phyloP scores from a whole-genome alignment of 768 basidiomycete species.

The Phylloporus sp. region DNA sequence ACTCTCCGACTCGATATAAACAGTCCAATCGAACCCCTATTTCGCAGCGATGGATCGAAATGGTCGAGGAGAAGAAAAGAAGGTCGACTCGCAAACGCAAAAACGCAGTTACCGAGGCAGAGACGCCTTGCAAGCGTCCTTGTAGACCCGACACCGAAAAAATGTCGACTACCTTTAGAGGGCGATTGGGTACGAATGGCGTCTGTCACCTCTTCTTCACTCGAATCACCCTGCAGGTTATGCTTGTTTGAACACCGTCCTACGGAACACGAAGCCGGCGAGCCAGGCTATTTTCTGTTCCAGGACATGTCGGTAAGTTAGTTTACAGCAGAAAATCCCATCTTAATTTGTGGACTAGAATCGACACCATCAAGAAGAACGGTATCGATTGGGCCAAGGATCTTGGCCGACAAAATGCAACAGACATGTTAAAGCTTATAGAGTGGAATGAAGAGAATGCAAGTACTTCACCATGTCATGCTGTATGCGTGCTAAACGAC shows the following conservation, averaged over 20 bases:
- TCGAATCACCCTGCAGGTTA: slow-evolving; percentile 43
- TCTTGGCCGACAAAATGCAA: slow-evolving; percentile 67
- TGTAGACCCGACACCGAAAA: slow-evolving; percentile 50
- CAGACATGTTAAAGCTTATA: slow-evolving; percentile 68
- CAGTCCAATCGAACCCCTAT: too few species aligned
- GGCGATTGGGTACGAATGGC: slow-evolving; percentile 44
- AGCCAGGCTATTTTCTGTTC: slow-evolving; percentile 69
- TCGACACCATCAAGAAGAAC: slow-evolving; percentile 74
- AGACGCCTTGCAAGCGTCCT: slow-evolving; percentile 26
- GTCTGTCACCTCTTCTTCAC: not conserved
- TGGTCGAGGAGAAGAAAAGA: too few species aligned
- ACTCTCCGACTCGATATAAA: too few species aligned
- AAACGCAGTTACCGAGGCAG: too few species aligned
- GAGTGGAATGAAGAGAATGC: slow-evolving; percentile 91
- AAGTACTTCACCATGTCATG: slow-evolving; percentile 12
- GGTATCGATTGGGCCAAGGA: slow-evolving; percentile 81
- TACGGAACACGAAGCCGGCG: slow-evolving; percentile 66
- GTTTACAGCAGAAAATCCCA: not conserved
- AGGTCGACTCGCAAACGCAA: too few species aligned
- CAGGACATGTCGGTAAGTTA: slow-evolving; percentile 52
- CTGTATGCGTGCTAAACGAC: not conserved
- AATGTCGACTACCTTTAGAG: slow-evolving; percentile 65
- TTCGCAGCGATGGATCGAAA: too few species aligned
- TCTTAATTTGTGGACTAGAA: slow-evolving; percentile 34
- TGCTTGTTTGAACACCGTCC: slow-evolving; percentile 81